These are phyloP conservation scores for Triticum aestivum DNA, from an alignment of 176 grass and related monocot genomes.

Conservation along the genomic window IWGSC_CS_RefSeq_v2.1 NC_057800.1:421483293-421483792, in stretches of 20 bases:
- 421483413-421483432: background rate
- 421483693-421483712: background rate
- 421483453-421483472: background rate
- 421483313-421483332: conserved; percentile 14
- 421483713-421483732: background rate
- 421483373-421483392: background rate
- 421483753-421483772: background rate
- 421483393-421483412: background rate
- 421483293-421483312: background rate
- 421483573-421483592: conserved; percentile 1
- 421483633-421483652: background rate
- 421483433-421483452: background rate
- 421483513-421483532: background rate
- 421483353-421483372: background rate
- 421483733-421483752: background rate
- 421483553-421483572: background rate
- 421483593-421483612: background rate
- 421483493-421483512: background rate
- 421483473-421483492: background rate
- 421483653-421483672: background rate
- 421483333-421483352: background rate
- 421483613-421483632: background rate
- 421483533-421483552: background rate
- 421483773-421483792: background rate
- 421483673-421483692: background rate